A percentile compares a stretch with the other conserved stretches of the same genome.
Evolutionary conservation across 805 yeast genomes (phyloP).

Genomic region (Pichia ethanolica): DNA sequence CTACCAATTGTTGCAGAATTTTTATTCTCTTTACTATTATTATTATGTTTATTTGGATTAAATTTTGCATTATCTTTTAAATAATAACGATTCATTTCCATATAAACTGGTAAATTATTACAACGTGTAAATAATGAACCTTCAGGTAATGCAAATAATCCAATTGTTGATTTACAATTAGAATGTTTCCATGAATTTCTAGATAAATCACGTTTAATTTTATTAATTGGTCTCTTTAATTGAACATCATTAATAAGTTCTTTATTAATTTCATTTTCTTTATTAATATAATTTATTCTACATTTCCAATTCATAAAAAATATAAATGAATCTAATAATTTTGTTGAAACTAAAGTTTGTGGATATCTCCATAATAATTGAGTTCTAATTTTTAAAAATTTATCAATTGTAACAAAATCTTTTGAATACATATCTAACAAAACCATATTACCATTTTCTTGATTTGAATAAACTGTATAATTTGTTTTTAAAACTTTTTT

Average conservation of each 20-base stretch:
- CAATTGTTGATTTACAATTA: constrained; percentile 48
- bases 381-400: constrained; percentile 69
- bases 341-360: constrained; percentile 66
- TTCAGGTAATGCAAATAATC: constrained; percentile 62
- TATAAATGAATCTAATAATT: constrained; percentile 66
- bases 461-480: constrained; percentile 58
- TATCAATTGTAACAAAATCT: constrained; percentile 61
- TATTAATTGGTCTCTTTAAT: constrained; percentile 44
- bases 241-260: constrained; percentile 4
- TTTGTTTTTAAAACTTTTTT: constrained; percentile 63
- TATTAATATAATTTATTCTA: constrained; percentile 11
- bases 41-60: constrained; percentile 10
- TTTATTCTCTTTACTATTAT: constrained; percentile 29
- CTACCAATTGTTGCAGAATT: constrained; percentile 73
- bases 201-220: constrained; percentile 77
- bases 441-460: constrained; percentile 33
- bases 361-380: constrained; percentile 90
- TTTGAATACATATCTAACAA: constrained; percentile 68
- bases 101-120: constrained; percentile 70
- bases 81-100: constrained; percentile 82
- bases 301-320: constrained; percentile 54
- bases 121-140: constrained; percentile 67
- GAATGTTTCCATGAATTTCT: constrained; percentile 89
- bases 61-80: constrained; percentile 56
- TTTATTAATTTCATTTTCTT: background rate